phyloP scores from a whole-genome alignment of 2,329 filamentous ascomycete genomes.

The Chlorencoelia australis region DNA sequence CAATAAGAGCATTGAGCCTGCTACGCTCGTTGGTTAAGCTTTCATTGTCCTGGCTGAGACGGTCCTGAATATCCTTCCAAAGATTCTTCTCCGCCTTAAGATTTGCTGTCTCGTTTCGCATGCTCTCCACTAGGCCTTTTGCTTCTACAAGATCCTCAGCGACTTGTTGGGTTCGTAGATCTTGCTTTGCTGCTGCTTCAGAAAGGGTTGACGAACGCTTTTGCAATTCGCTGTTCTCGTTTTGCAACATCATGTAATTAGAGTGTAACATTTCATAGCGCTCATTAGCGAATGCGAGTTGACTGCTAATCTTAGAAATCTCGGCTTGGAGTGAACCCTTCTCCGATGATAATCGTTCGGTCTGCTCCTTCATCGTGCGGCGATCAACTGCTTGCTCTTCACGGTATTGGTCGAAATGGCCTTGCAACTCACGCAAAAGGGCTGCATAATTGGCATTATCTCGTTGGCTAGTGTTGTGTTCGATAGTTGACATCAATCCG shows the following conservation, averaged over 20 bases:
- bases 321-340: conserved; percentile 77
- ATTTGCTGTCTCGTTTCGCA: conserved; percentile 85
- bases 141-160: conserved; percentile 88
- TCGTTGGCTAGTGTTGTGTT: conserved; percentile 39
- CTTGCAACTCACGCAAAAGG: conserved; percentile 77
- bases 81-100: conserved; percentile 90
- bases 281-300: conserved; percentile 71
- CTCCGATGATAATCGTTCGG: conserved; percentile 70
- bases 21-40: conserved; percentile 73
- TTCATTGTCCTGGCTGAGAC: conserved; percentile 82
- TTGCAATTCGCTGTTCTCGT: conserved; percentile 77
- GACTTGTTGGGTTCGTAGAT: conserved; percentile 80
- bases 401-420: conserved; percentile 81
- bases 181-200: conserved; percentile 80
- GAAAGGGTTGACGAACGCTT: conserved; percentile 69
- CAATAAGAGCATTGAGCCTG: conserved; percentile 71
- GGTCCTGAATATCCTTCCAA: conserved; percentile 86
- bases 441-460: conserved; percentile 63
- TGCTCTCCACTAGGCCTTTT: conserved; percentile 69
- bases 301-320: conserved; percentile 67
- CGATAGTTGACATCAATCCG: conserved; percentile 47
- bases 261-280: conserved; percentile 82
- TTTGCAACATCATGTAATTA: conserved; percentile 76
- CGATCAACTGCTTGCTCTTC: conserved; percentile 77
- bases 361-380: conserved; percentile 72